Base-by-base conservation (phyloP, 2,329 filamentous ascomycete genomes). In the Ophiostoma tasmaniense region DNA sequence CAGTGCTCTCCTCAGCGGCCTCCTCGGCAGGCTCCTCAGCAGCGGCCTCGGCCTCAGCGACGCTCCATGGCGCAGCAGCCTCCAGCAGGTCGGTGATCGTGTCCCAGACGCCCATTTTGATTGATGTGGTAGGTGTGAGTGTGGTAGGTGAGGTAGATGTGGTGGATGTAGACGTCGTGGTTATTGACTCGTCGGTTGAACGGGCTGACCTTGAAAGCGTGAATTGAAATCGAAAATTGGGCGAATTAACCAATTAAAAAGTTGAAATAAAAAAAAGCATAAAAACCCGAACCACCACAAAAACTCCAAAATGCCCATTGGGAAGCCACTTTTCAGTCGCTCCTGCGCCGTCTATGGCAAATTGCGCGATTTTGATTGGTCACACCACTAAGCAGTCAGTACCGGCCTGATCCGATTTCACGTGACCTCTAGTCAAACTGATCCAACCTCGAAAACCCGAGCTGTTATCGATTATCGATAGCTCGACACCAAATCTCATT, bases 1-100 rank as follows among this genome's bases (percentile, higher is more conserved):
- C 80, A 76, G 81, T 79, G 74, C 82, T 82, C 77, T 75, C 79
- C 74, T 66, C 70, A n/a, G 62, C 64, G 74, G 78, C 74, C 75
- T 81, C 79, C 74, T 79, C 75, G 77, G 83, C 78, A 84, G 83
- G 80, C 81, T 86, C 68, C 68, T 73, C 66, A 30, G 39, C 81
- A 83, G 87, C 82, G 84, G 87, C 86, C 80, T 89, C 87, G 74
- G 87, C 87, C 78, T 89, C 84, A 74, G 83, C 86, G 73, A 83
- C 83, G 78, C 81, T 82, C 87, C 87, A 89, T 77, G 87, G 87
- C 80, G 84, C 82, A 74, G 84, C 86, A 72, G 86, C 86, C 80
- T 88, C 85, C 76, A 88, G 80, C 77, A 89, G 81, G 77, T 89
- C 87, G 76, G 82, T 83, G 76, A 88, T 83, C 74, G 83, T 80